phyloP scores from a whole-genome alignment of 768 basidiomycete species.

The Russula griseocarnosa region DNA sequence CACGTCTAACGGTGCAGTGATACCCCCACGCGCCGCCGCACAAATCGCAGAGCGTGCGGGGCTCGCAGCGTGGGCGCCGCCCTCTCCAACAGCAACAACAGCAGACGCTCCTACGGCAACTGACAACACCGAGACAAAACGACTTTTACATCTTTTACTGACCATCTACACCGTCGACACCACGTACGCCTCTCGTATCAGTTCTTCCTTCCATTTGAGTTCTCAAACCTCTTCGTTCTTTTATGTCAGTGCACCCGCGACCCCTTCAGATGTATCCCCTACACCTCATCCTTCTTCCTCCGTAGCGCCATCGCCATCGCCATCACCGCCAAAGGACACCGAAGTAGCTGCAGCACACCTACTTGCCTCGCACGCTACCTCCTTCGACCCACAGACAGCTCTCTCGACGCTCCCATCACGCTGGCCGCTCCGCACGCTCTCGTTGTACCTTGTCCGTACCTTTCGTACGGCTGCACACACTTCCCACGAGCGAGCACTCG shows the following conservation, averaged over 20 bases:
- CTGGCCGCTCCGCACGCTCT: slow-evolving; percentile 67
- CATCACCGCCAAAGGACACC: background rate
- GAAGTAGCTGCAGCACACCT: slow-evolving; percentile 41
- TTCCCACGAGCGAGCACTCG: slow-evolving; percentile 63
- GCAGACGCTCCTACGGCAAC: slow-evolving; percentile 42
- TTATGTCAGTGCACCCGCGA: background rate
- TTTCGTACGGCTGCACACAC: slow-evolving; percentile 41
- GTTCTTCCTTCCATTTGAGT: background rate
- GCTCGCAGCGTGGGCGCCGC: slow-evolving; percentile 50
- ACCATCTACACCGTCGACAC: slow-evolving; percentile 81
- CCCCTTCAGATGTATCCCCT: background rate
- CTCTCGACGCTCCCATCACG: slow-evolving; percentile 76
- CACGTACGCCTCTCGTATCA: slow-evolving; percentile 34
- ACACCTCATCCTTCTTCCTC: background rate
- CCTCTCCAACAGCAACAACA: slow-evolving; percentile 38
- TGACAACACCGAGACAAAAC: slow-evolving; percentile 51
- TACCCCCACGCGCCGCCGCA: slow-evolving; percentile 56
- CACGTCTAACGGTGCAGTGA: slow-evolving; percentile 68
- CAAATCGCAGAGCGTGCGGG: slow-evolving; percentile 46
- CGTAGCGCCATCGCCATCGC: background rate
- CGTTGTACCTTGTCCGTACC: slow-evolving; percentile 10
- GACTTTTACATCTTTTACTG: slow-evolving; percentile 64
- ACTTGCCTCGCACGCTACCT: slow-evolving; percentile 56
- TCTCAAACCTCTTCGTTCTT: background rate
- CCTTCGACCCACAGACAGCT: slow-evolving; percentile 67